Evolutionary conservation across 176 grass and related monocot species (phyloP).

Genomic region (Cenchrus purpureus): DNA sequence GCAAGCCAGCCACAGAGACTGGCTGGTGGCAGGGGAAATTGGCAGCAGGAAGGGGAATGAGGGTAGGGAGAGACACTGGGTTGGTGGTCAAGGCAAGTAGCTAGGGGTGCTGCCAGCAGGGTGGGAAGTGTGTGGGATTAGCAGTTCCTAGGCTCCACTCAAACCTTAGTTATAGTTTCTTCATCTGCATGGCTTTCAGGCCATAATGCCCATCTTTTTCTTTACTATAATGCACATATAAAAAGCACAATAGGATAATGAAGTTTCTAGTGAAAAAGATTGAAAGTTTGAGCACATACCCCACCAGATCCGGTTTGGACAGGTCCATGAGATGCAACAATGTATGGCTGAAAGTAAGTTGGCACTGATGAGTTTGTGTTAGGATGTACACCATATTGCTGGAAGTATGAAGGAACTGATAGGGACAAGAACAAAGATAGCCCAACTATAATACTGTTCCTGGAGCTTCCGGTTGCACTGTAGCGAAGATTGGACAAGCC

Average conservation of each 20-base stretch:
- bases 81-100: neutral
- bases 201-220: neutral
- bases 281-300: slow-evolving; percentile 64
- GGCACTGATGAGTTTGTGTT: slow-evolving; percentile 74
- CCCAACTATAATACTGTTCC: slow-evolving; percentile 92
- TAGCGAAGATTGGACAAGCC: slow-evolving; percentile 98
- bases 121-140: neutral
- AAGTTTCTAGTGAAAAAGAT: slow-evolving; percentile 6
- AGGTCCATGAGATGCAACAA: slow-evolving; percentile 91
- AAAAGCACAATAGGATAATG: neutral
- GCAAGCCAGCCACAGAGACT: neutral
- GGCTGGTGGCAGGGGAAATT: neutral
- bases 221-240: neutral
- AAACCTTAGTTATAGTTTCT: neutral
- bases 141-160: neutral
- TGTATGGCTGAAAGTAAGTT: slow-evolving; percentile 87
- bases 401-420: slow-evolving; percentile 92
- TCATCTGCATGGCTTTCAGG: neutral
- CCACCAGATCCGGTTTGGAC: slow-evolving; percentile 65
- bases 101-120: neutral
- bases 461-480: slow-evolving; percentile 90
- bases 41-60: neutral
- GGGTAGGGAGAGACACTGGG: neutral
- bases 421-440: slow-evolving; percentile 90
- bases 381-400: slow-evolving; percentile 71